Base-by-base conservation (phyloP, 768 basidiomycete genomes). In the Lentinula raphanica region DNA sequence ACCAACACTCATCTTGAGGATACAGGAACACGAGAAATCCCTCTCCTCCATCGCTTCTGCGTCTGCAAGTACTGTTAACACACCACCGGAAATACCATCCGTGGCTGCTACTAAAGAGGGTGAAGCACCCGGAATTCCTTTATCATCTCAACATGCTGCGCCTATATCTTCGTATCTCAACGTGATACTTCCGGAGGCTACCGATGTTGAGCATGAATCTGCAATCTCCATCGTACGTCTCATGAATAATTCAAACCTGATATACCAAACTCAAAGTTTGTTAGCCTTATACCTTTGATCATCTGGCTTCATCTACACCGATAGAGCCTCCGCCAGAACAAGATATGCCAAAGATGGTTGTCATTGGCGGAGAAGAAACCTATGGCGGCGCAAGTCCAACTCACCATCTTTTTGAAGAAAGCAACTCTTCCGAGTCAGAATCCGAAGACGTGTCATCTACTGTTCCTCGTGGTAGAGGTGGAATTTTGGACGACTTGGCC, bases 151-250 rank as follows among this genome's bases (percentile, higher is more conserved):
- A 21, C 59, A 67, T 44, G 53, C 56, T 15, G 58, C 60, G 31
- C 46, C 62, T 21, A 66, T 71, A 12, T 58, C 72, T 21, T 63
- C 66, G 17, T 78, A 77, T 57, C 65, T 83, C 62, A 76, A 78
- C 60, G 68, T 88, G 63, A 74, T 71, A 49, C 66, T 92, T 42
- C 90, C 90, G 21, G 77, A 86, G 60, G 66, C 81, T 15, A 74
- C 79, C 21, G 69, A 71, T 23, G 77, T 77, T 7, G 69, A 68
- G 29, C 73, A 75, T 2, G 74, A 75, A 51, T 62, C 68, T 4
- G 76, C 77, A 21, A 74, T 82, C 28, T 83, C 86, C 70, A 79
- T 87, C 54, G 90, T 92, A 65, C 59, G 87, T 78, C 17, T 7
- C 25, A 48, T 29, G n/a, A 40, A 31, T 58, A 35, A 17, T 27